Conservation (phyloP, 2,329 filamentous ascomycete genomes). For the Xylariaceae sp. region DNA sequence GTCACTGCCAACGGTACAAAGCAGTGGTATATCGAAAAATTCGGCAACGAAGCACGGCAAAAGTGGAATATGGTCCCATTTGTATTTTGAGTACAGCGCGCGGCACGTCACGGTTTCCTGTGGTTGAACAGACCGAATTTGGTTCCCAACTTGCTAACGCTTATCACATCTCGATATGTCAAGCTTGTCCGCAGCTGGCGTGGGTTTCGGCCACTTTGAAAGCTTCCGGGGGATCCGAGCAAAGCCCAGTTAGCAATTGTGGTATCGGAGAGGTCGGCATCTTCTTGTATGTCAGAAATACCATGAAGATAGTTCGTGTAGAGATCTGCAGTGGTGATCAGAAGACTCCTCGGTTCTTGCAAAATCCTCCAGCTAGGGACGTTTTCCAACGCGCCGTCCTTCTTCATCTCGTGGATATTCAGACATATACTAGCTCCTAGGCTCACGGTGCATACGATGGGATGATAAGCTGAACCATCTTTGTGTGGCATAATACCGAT, state of each 20-base stretch:
- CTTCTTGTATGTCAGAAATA: conserved; percentile 64
- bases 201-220: conserved; percentile 51
- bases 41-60: conserved; percentile 62
- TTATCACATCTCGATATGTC: conserved; percentile 83
- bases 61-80: conserved; percentile 77
- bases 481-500: conserved; percentile 98
- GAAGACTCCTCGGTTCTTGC: conserved; percentile 79
- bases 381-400: conserved; percentile 55
- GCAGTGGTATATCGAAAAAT: conserved; percentile 74
- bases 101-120: conserved; percentile 34
- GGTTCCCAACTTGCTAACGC: conserved; percentile 70
- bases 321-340: conserved; percentile 67
- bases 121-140: conserved; percentile 55
- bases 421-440: conserved; percentile 75
- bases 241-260: conserved; percentile 73
- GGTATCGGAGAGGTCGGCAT: conserved; percentile 59
- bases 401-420: conserved; percentile 67
- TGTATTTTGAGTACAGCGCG: conserved; percentile 47
- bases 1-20: conserved; percentile 77
- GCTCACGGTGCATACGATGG: conserved; percentile 87
- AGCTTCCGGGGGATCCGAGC: conserved; percentile 49
- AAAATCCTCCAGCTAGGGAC: conserved; percentile 59
- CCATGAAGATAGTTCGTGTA: conserved; percentile 74
- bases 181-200: conserved; percentile 66
- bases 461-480: conserved; percentile 83